A percentile compares a stretch with the other conserved stretches of the same genome.
Evolutionary conservation across 2,329 filamentous ascomycete genomes (phyloP).

Genomic region (Fusarium clavum): DNA sequence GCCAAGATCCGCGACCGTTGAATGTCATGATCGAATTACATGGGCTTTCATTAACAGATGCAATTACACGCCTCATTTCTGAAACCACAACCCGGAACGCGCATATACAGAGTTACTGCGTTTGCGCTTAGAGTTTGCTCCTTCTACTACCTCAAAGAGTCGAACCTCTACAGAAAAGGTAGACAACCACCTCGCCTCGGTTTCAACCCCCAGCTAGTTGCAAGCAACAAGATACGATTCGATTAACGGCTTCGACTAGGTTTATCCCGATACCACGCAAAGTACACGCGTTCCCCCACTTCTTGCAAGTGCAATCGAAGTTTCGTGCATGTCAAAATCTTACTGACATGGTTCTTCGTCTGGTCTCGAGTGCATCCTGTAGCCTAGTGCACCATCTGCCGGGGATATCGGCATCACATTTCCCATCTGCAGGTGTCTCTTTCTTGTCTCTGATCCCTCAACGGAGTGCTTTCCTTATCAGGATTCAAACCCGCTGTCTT

Average conservation of each 20-base stretch:
- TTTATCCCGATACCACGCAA: constrained; percentile 8
- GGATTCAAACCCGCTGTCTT: constrained; percentile 30
- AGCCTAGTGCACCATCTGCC: constrained; percentile 38
- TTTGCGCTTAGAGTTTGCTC: constrained; percentile 20
- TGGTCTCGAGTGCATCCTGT: constrained; percentile 29
- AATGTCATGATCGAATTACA: constrained; percentile 27
- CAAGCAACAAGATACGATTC: constrained; percentile 8
- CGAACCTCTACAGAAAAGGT: constrained; percentile 19
- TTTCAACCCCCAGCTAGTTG: constrained; percentile 30
- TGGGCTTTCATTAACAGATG: constrained; percentile 25
- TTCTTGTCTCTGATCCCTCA: constrained; percentile 40
- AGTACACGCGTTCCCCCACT: constrained; percentile 20
- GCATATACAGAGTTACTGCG: constrained; percentile 8
- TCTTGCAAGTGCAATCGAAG: constrained; percentile 16
- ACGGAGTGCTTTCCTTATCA: constrained; percentile 20
- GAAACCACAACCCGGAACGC: constrained; percentile 33
- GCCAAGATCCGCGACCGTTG: constrained; percentile 34
- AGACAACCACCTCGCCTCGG: constrained; percentile 29
- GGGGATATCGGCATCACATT: constrained; percentile 41
- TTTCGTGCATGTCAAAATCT: constrained; percentile 32
- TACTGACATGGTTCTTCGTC: constrained; percentile 38
- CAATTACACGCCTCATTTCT: constrained; percentile 23
- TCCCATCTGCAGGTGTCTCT: constrained; percentile 42
- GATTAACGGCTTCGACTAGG: constrained; percentile 14
- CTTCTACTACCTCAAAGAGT: constrained; percentile 20